phyloP scores from a whole-genome alignment of 768 basidiomycete species.

The Boletus coccyginus region DNA sequence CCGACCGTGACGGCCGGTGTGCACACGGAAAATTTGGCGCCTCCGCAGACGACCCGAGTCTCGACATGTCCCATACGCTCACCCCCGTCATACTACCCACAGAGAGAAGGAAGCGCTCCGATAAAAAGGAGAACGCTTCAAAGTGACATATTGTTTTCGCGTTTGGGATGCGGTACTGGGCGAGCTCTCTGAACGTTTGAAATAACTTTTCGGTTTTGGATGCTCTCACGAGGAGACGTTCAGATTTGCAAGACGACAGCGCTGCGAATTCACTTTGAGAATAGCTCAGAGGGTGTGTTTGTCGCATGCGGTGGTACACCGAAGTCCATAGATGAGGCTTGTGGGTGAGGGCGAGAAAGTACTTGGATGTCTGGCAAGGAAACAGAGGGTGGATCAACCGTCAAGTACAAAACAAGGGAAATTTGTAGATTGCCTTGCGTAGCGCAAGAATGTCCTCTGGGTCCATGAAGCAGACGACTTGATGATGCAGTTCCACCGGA shows the following conservation, averaged over 20 bases:
- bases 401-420: neutral
- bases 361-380: slow-evolving; percentile 7
- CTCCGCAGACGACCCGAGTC: neutral
- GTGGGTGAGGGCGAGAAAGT: neutral
- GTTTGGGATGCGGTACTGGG: neutral
- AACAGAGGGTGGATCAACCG: neutral
- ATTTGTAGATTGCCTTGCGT: slow-evolving; percentile 8
- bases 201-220: slow-evolving; percentile 5
- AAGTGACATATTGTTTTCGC: neutral
- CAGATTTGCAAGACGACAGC: neutral
- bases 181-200: neutral
- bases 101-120: slow-evolving; percentile 11
- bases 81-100: slow-evolving; percentile 3
- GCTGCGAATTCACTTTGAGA: slow-evolving; percentile 8
- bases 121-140: slow-evolving; percentile 3
- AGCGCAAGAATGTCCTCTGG: slow-evolving; percentile 6
- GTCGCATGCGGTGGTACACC: neutral
- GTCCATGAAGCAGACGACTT: neutral
- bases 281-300: neutral
- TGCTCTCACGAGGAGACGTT: slow-evolving; percentile 8
- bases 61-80: slow-evolving; percentile 13
- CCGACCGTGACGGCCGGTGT: neutral
- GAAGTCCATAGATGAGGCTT: slow-evolving; percentile 2
- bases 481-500: slow-evolving; percentile 6
- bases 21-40: slow-evolving; percentile 1